Percentiles rank a stretch among this genome's conserved stretches.
These are phyloP conservation scores for Aristolochia contorta DNA, from an alignment of 164 flowering plant genomes.

Conservation along the genomic window DNA sequence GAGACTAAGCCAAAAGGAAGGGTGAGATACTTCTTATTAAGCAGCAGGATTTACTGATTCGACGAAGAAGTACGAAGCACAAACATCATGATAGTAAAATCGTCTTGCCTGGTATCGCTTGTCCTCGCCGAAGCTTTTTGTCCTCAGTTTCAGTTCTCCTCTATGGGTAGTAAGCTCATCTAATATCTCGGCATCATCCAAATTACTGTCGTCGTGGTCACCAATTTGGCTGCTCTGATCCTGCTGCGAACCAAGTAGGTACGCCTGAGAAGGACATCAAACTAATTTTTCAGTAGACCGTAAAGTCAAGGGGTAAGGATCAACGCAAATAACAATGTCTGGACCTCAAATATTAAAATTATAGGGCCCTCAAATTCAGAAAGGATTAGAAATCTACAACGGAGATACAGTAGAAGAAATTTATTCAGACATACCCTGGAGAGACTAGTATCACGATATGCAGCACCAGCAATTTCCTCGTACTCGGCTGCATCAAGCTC, in stretches of 20 bases:
- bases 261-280: too few species aligned
- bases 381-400: too few species aligned
- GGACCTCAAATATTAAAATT: too few species aligned
- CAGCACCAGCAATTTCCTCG: conserved; percentile 57
- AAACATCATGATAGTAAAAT: too few species aligned
- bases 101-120: conserved; percentile 19
- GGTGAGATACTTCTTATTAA: too few species aligned
- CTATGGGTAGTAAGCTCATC: conserved; percentile 69
- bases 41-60: too few species aligned
- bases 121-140: conserved; percentile 32
- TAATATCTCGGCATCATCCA: conserved; percentile 59
- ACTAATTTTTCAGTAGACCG: too few species aligned
- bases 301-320: too few species aligned
- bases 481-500: conserved; percentile 82
- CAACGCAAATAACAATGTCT: too few species aligned
- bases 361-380: too few species aligned
- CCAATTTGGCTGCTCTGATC: conserved; percentile 19
- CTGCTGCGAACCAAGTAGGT: conserved; percentile 22
- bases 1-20: too few species aligned
- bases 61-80: not conserved
- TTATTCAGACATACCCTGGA: conserved; percentile 23
- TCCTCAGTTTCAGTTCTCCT: conserved; percentile 70
- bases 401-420: too few species aligned
- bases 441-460: conserved; percentile 22
- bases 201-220: conserved; percentile 12